Base-by-base conservation (phyloP, 225 moss, liverwort and hornwort genomes). In the Polytrichum commune region DNA sequence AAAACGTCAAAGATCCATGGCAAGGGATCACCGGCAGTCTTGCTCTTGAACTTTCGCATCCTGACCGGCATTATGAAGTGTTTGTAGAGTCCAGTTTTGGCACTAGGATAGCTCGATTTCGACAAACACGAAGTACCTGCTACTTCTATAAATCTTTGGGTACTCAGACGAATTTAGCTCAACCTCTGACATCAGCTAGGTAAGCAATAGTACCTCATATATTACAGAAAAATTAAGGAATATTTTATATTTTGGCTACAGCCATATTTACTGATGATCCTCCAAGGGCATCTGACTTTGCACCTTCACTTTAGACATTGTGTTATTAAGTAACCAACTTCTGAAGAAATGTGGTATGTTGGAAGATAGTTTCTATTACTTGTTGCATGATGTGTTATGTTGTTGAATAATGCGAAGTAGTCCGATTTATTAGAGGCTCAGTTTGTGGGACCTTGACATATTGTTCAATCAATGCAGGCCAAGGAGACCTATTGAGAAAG, bases 181-280 rank as follows among this genome's bases (percentile, higher is more conserved):
- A 88, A 72, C 81, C 87, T 62, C 80, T 92, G 29, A 89, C 92
- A 73, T 95, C 90, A 29, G 91, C 92, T 76, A 95, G 95, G 95
- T 89, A 92, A 46, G 46, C 46, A 46, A 46, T 46, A 13, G 46
- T 16, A 46, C 46, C 46, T 46, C 46, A 16, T 46, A 9, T 46
- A 3, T 16, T 46, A 46, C 46, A 46, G 13, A 35, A 35, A 9
- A 46, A 46, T 16, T 78, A 38, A 72, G 55, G 53, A 69, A 69
- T 75, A 70, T 61, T 58, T 38, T 66, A 65, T 27, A 38, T 78
- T 20, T n/a, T 58, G 20, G 58, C 24, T 24, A 22, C 6, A 2
- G 58, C 6, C 58, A 22, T 19, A 19, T 23, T 58, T 58, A 24
- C 58, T 22, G 6, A 23, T 23, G 58, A 24, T 46, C n/a, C 8